Conservation (phyloP, 23 red algal species). For the Agarophyton chilense region DNA sequence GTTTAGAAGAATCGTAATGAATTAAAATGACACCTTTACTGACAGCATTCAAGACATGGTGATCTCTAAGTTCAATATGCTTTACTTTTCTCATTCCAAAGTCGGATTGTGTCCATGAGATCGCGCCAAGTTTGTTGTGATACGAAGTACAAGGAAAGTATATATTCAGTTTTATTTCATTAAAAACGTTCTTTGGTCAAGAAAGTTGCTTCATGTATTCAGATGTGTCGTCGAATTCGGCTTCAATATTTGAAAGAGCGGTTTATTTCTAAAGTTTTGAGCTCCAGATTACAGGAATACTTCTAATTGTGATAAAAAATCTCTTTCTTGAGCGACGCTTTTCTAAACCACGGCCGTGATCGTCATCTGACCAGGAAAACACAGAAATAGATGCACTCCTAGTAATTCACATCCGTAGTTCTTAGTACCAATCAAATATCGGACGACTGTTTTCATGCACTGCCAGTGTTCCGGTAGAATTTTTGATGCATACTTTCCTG, state of each 20-base stretch:
- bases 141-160: neutral
- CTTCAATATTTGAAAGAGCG: neutral
- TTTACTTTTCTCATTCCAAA: constrained; percentile 17
- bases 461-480: constrained; percentile 1
- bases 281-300: constrained; percentile 8
- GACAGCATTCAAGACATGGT: neutral
- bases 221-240: constrained; percentile 1
- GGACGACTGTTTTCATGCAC: constrained; percentile 9
- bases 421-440: constrained; percentile 13
- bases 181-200: neutral
- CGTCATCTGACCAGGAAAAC: neutral
- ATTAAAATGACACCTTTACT: neutral
- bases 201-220: constrained; percentile 15
- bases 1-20: neutral
- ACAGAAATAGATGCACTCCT: neutral
- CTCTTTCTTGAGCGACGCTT: neutral
- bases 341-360: neutral
- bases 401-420: too few relatives aligned
- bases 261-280: neutral
- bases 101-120: neutral
- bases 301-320: constrained; percentile 5
- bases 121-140: constrained; percentile 5
- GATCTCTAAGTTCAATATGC: neutral
- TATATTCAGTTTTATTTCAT: neutral
- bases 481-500: constrained; percentile 32